A percentile compares a stretch with the other conserved stretches of the same genome.
These are phyloP conservation scores for Syzygium aqueum DNA, from an alignment of 345 rosid genomes.

Conservation along the genomic window DNA sequence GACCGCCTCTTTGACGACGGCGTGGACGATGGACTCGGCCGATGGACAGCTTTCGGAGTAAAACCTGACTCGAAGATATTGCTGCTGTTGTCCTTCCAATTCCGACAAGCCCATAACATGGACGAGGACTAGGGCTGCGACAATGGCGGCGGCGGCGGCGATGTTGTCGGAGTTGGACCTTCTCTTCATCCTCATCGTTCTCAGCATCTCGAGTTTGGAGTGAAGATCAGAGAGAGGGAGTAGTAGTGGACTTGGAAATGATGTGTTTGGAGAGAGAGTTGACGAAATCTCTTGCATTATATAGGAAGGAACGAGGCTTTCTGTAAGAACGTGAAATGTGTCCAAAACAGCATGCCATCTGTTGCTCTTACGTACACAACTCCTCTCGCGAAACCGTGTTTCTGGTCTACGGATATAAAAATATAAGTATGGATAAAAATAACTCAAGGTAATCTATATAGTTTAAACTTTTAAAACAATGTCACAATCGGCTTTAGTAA, in stretches of 20 bases:
- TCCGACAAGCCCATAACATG: neutral
- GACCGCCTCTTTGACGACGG: slow-evolving; percentile 36
- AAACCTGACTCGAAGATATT: slow-evolving; percentile 44
- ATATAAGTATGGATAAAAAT: neutral
- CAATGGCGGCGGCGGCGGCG: neutral
- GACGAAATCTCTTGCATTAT: neutral
- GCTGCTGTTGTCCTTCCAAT: neutral
- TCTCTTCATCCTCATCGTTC: neutral
- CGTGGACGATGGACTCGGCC: slow-evolving; percentile 49
- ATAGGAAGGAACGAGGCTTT: neutral
- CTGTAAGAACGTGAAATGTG: neutral
- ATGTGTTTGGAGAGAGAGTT: neutral
- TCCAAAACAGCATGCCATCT: neutral
- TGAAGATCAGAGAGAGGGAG: neutral
- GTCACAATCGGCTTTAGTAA: neutral
- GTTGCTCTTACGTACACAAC: neutral
- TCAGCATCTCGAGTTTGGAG: neutral
- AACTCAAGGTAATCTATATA: neutral
- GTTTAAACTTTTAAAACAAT: neutral
- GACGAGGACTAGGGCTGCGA: neutral
- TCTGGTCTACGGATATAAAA: neutral
- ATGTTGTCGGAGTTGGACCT: neutral
- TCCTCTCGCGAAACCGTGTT: neutral
- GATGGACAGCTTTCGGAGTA: slow-evolving; percentile 48
- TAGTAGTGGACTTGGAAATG: neutral